Evolutionary conservation across 2,329 filamentous ascomycete genomes (phyloP).

Genomic region (Diaporthe sp.): DNA sequence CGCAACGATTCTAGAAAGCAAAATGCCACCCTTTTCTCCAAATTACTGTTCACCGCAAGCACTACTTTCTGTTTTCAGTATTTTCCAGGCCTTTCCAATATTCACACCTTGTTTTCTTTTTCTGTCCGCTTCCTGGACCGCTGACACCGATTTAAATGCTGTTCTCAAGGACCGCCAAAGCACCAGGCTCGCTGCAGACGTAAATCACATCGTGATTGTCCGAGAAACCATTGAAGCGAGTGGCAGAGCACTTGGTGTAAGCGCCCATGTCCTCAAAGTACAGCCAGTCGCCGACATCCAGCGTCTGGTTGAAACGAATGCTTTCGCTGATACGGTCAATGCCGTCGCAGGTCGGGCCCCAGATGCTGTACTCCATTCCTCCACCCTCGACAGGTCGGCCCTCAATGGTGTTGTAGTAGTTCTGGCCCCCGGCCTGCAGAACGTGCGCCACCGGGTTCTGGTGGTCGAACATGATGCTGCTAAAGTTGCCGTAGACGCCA

Average conservation of each 20-base stretch:
- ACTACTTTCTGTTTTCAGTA: not conserved
- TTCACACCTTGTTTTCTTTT: not conserved
- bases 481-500: slow-evolving; percentile 98
- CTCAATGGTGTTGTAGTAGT: slow-evolving; percentile 66
- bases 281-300: slow-evolving; percentile 96
- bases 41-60: not conserved
- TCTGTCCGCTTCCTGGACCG: not conserved
- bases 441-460: slow-evolving; percentile 90
- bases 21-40: not conserved
- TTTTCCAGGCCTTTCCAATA: not conserved
- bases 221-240: slow-evolving; percentile 96
- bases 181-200: slow-evolving; percentile 92
- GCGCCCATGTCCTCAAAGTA: slow-evolving; percentile 99
- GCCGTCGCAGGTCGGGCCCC: slow-evolving; percentile 97
- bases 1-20: slow-evolving; percentile 24
- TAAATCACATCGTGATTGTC: slow-evolving; percentile 94
- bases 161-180: slow-evolving; percentile 72
- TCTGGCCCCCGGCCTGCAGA: slow-evolving; percentile 70
- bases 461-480: slow-evolving; percentile 99
- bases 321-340: slow-evolving; percentile 93
- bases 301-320: slow-evolving; percentile 78
- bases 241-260: slow-evolving; percentile 98
- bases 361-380: slow-evolving; percentile 87
- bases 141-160: not conserved
- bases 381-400: slow-evolving; percentile 56